These are phyloP conservation scores for Melanopsichium pennsylvanicum DNA, from an alignment of 1,284 basidiomycete genomes.

Conservation along the genomic window DNA sequence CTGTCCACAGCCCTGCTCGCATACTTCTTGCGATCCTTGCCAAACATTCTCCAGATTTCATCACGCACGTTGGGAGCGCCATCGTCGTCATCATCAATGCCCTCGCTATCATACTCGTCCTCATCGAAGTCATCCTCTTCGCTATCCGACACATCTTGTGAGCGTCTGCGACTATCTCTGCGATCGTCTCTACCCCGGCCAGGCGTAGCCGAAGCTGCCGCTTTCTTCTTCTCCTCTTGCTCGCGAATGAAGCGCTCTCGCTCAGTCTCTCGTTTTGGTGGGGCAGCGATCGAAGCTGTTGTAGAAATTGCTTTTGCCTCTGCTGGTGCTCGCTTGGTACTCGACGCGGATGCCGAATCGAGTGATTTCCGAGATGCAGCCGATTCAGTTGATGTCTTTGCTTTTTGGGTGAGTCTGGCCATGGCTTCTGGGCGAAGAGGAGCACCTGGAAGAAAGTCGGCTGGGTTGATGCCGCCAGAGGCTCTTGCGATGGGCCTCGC, in stretches of 20 bases:
- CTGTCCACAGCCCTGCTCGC: conserved; percentile 50
- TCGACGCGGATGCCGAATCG: conserved; percentile 8
- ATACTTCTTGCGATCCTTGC: conserved; percentile 54
- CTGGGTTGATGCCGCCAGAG: conserved; percentile 42
- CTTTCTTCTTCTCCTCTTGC: conserved; percentile 49
- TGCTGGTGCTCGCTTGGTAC: conserved; percentile 2
- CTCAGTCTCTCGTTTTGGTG: conserved; percentile 44
- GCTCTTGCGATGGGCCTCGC: conserved; percentile 9
- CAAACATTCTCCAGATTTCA: conserved; percentile 62
- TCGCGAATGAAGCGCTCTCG: conserved; percentile 57
- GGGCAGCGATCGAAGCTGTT: conserved; percentile 6
- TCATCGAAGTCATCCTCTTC: conserved; percentile 36
- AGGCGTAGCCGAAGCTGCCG: conserved; percentile 1
- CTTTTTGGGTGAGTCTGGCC: conserved; percentile 27
- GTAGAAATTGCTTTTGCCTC: conserved; percentile 7
- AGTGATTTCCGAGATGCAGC: conserved; percentile 10
- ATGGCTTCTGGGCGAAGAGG: conserved; percentile 32
- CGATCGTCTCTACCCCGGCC: neutral
- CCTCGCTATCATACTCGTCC: conserved; percentile 37
- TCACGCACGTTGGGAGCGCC: conserved; percentile 35
- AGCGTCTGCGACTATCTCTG: neutral
- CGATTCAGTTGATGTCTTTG: neutral
- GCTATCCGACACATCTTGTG: conserved; percentile 28
- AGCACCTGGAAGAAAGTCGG: conserved; percentile 51
- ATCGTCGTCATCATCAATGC: conserved; percentile 20